Evolutionary conservation across 768 basidiomycete species (phyloP), one percentile per base, ranked within the genome.

Genomic region (Lactifluus volemus): DNA sequence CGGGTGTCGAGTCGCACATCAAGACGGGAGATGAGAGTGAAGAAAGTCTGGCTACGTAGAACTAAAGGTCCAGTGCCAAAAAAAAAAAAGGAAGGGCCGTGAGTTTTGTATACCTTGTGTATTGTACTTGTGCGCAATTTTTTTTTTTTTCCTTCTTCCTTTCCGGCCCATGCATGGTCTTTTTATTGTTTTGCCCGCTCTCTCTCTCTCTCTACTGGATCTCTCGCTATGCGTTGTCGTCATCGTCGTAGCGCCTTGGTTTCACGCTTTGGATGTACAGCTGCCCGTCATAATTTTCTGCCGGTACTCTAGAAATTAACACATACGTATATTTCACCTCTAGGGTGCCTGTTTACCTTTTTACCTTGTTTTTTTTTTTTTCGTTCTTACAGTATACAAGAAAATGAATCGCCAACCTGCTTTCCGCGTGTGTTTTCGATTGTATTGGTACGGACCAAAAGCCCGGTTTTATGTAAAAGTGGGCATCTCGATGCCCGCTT

Each of bases 11-110:
- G 25, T 45, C 60, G n/a, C 63, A 64, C 9, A 64, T 64, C 45
- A 62, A 64, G 44, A 32, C 59, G 15, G 63, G 63, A 41, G 63
- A 64, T 2, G 63, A 63, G 11, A 56, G 60, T 29, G 63, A 64
- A 25, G 63, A 53, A 5, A 56, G 60, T 15, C 15, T 62, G 63
- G 42, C 59, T 19, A 2, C 61, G 42, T 62, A 53, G 56, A 49
- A 9, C 5, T 34, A 12, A 36, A 39, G 55, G 25, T 25, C 14
- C 19, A 38, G 12, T 36, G 42, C 50, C 15, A 14, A 25, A 25
- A 25, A 25, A 25, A 25, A 25, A 25, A 25, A 25, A 25, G 2
- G 25, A 25, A 25, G 25, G 49, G 45, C 19, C 34, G 25, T 49
- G n/a, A 48, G 15, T 60, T 25, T 47, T 54, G 25, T 60, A 60